phyloP scores from a whole-genome alignment of 2,329 filamentous ascomycete species.

The Pseudogymnoascus sp. region DNA sequence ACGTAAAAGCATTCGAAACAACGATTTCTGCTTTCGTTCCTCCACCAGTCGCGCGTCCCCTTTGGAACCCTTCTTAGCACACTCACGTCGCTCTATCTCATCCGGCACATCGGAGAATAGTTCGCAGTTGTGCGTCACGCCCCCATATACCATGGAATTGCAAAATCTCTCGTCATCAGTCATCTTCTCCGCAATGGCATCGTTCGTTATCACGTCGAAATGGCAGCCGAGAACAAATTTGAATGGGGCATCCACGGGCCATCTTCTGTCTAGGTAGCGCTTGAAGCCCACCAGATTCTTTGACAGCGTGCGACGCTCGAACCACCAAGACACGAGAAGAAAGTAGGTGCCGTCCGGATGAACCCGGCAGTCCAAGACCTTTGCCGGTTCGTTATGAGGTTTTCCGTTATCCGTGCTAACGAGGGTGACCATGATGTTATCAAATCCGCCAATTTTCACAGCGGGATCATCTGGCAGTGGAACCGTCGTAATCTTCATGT shows the following conservation, averaged over 20 bases:
- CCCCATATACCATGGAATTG: not conserved
- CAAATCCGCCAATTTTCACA: not conserved
- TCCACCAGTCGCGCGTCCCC: not conserved
- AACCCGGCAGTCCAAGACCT: constrained; percentile 1
- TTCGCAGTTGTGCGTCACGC: not conserved
- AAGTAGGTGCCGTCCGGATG: not conserved
- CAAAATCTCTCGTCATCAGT: not conserved
- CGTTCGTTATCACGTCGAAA: not conserved
- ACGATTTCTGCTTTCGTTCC: not conserved
- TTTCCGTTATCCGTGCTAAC: not conserved
- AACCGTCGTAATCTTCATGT: not conserved
- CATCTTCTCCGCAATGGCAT: not conserved
- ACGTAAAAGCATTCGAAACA: constrained; percentile 1
- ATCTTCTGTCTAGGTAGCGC: not conserved
- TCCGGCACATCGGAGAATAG: not conserved
- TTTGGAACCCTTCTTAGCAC: not conserved
- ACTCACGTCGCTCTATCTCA: not conserved
- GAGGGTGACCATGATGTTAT: constrained; percentile 1
- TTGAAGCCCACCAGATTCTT: not conserved
- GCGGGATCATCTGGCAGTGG: not conserved
- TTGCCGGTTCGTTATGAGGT: not conserved
- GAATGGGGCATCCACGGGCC: not conserved
- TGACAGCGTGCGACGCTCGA: not conserved
- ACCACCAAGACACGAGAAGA: constrained; percentile 1
- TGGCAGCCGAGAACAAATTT: constrained; percentile 5